These are phyloP conservation scores for Ophiocordyceps camponoti-saundersi DNA, from an alignment of 2,329 filamentous ascomycete species.

Conservation along the genomic window DNA sequence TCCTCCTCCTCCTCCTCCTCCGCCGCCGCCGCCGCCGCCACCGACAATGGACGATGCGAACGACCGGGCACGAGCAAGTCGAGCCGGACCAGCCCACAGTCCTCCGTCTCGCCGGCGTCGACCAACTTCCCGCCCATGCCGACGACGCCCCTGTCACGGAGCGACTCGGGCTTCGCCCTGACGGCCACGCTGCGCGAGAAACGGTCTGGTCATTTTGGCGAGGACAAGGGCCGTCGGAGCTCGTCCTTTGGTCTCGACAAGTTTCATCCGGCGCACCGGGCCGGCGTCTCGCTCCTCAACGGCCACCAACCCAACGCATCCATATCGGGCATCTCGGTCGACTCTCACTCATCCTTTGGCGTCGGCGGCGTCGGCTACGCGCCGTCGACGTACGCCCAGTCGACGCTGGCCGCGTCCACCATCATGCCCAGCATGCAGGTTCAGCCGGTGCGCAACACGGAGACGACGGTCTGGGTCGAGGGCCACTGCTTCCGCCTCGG, in stretches of 20 bases:
- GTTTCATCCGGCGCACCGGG: conserved; percentile 47
- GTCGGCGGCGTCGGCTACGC: conserved; percentile 54
- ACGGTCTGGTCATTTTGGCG: conserved; percentile 77
- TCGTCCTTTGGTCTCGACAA: conserved; percentile 81
- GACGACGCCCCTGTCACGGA: conserved; percentile 66
- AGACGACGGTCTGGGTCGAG: conserved; percentile 69
- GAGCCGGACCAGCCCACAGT: conserved; percentile 41
- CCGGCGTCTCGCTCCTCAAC: conserved; percentile 57
- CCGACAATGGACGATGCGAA: conserved; percentile 49
- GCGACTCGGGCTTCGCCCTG: conserved; percentile 79
- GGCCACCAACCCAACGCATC: conserved; percentile 43
- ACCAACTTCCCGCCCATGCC: conserved; percentile 61
- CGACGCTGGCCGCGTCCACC: conserved; percentile 70
- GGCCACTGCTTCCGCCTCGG: conserved; percentile 64
- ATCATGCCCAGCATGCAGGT: conserved; percentile 75
- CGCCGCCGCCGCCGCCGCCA: conserved; percentile 19
- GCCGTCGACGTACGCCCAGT: conserved; percentile 70
- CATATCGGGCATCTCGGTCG: conserved; percentile 40
- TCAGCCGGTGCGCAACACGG: conserved; percentile 62
- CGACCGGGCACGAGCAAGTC: conserved; percentile 62
- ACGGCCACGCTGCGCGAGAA: conserved; percentile 82
- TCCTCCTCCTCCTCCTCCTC: too few relatives aligned
- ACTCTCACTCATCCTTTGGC: conserved; percentile 53
- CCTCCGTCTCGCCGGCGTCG: conserved; percentile 60
- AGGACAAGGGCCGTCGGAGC: conserved; percentile 63